Conservation (phyloP, 1,139 yeast genomes). For the Candida sojae region DNA sequence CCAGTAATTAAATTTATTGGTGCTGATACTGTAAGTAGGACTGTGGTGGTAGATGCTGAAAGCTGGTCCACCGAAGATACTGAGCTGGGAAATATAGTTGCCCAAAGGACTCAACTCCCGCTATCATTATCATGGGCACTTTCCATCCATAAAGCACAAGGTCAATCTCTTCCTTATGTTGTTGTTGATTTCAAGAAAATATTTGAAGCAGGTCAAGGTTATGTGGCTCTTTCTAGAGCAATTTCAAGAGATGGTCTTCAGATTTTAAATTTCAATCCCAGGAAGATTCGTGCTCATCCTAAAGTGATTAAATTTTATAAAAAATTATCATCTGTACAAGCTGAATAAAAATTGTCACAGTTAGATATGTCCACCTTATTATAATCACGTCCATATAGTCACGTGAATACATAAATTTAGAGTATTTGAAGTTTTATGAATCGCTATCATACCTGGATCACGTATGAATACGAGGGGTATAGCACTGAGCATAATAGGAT, state of each 20-base stretch:
- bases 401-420: too few relatives aligned
- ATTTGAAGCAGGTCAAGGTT: slow-evolving; percentile 94
- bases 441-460: too few relatives aligned
- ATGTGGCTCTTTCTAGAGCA: slow-evolving; percentile 90
- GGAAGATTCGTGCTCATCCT: slow-evolving; percentile 60
- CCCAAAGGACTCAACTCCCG: slow-evolving; percentile 63
- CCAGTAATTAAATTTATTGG: slow-evolving; percentile 76
- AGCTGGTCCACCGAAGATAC: slow-evolving; percentile 47
- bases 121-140: slow-evolving; percentile 92
- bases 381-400: too few relatives aligned
- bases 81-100: slow-evolving; percentile 24
- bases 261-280: slow-evolving; percentile 64
- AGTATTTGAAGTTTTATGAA: too few relatives aligned
- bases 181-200: slow-evolving; percentile 75
- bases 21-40: slow-evolving; percentile 30
- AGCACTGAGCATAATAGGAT: too few relatives aligned
- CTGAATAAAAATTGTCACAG: too few relatives aligned
- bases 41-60: slow-evolving; percentile 54
- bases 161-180: slow-evolving; percentile 85
- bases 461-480: too few relatives aligned
- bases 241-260: slow-evolving; percentile 78
- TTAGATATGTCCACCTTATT: too few relatives aligned
- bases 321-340: slow-evolving; percentile 17
- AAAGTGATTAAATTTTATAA: slow-evolving; percentile 65
- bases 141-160: slow-evolving; percentile 95